Evolutionary conservation across 129 eudicot species (phyloP).

Genomic region (Chrysanthemum makinoi): DNA sequence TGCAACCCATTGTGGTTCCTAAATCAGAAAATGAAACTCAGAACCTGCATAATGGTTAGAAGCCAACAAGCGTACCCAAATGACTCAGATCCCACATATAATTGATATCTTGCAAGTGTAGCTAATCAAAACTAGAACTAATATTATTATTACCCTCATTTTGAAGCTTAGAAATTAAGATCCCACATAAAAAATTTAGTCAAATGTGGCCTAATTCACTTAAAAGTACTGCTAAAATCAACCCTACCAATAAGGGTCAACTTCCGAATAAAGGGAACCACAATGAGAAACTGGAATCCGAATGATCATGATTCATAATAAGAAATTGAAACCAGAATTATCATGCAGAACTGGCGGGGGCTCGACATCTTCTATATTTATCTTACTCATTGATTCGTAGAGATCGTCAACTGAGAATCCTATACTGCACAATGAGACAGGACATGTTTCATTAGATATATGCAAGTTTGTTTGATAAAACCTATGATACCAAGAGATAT

Average conservation of each 20-base stretch:
- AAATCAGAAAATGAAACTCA: too few relatives aligned
- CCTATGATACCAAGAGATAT: background rate
- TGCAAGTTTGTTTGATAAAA: background rate
- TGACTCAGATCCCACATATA: too few relatives aligned
- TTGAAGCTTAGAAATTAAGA: constrained; percentile 4
- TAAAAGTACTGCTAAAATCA: constrained; percentile 2
- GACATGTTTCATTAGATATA: constrained; percentile 8
- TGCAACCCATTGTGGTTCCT: too few relatives aligned
- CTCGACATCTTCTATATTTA: constrained; percentile 66
- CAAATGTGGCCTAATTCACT: constrained; percentile 14
- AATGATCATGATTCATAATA: constrained; percentile 43
- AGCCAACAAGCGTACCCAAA: too few relatives aligned
- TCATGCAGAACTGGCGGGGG: constrained; percentile 98
- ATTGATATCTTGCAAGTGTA: too few relatives aligned
- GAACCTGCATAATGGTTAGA: too few relatives aligned
- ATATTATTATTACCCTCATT: background rate
- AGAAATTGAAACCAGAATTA: constrained; percentile 88
- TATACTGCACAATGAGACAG: constrained; percentile 56
- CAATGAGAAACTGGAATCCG: constrained; percentile 9
- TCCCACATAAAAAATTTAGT: constrained; percentile 4
- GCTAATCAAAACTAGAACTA: background rate
- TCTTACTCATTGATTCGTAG: constrained; percentile 78
- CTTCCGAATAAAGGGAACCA: constrained; percentile 11
- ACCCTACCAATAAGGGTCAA: constrained; percentile 10
- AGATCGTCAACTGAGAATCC: constrained; percentile 91